Evolutionary conservation across 495 filamentous ascomycete species (phyloP).

Genomic region (Aspergillus coremiiformis): DNA sequence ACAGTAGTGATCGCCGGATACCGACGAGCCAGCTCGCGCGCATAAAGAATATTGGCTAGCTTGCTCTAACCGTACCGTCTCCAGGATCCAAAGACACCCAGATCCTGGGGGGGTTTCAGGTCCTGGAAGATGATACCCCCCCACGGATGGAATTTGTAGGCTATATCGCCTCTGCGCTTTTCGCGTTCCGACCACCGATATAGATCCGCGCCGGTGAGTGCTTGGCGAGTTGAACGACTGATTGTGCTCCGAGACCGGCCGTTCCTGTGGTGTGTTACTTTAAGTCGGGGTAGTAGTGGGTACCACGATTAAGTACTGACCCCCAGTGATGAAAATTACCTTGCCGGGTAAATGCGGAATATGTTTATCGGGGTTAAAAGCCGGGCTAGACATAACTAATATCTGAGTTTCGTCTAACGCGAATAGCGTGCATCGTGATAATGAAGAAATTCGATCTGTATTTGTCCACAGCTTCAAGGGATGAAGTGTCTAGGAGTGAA

Average conservation of each 20-base stretch:
- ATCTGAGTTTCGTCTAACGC: too few species aligned
- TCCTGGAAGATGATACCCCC: constrained; percentile 7
- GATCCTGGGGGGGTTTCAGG: constrained; percentile 12
- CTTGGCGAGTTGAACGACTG: constrained; percentile 44
- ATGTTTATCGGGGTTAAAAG: background rate
- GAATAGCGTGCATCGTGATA: too few species aligned
- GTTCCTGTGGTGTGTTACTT: constrained; percentile 12
- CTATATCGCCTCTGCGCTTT: constrained; percentile 36
- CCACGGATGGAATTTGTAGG: constrained; percentile 3
- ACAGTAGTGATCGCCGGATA: constrained; percentile 39
- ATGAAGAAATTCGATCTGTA: too few species aligned
- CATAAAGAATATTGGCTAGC: constrained; percentile 59
- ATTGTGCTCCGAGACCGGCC: constrained; percentile 50
- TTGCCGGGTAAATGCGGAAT: background rate
- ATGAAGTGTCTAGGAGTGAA: too few species aligned
- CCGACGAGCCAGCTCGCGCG: constrained; percentile 44
- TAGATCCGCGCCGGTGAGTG: constrained; percentile 50
- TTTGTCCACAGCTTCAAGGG: too few species aligned
- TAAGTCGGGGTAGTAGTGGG: background rate
- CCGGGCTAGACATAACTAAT: background rate
- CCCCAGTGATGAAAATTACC: background rate
- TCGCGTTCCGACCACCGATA: constrained; percentile 48
- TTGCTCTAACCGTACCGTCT: constrained; percentile 57
- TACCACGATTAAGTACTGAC: background rate
- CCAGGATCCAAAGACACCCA: constrained; percentile 21